Conservation (phyloP, 352 stramenopile genomes). For the Phytophthora constricta region DNA sequence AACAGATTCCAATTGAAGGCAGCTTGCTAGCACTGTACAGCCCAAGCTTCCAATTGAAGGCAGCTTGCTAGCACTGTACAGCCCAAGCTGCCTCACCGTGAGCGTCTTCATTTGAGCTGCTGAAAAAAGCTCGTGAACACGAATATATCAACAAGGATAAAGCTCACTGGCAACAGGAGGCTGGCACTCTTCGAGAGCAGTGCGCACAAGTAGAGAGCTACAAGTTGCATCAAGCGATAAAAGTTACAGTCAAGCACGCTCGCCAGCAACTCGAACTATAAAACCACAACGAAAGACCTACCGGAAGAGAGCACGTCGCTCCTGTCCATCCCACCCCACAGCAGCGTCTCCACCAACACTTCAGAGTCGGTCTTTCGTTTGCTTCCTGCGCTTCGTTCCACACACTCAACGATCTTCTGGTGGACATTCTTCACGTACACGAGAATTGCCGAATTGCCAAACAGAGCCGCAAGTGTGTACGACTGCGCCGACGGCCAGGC, state of each 20-base stretch:
- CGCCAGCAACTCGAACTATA: not conserved
- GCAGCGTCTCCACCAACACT: not conserved
- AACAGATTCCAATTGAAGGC: constrained; percentile 19
- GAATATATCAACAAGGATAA: constrained; percentile 43
- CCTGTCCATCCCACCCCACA: not conserved
- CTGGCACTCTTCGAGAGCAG: constrained; percentile 58
- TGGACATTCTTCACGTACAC: constrained; percentile 24
- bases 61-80: constrained; percentile 26
- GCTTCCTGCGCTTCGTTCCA: not conserved
- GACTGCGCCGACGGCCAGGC: constrained; percentile 69
- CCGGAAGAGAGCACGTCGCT: constrained; percentile 15
- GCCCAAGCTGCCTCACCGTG: not conserved
- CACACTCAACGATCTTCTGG: not conserved
- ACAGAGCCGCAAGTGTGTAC: constrained; percentile 59
- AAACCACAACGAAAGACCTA: constrained; percentile 1
- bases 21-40: constrained; percentile 27
- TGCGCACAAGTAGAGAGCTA: constrained; percentile 42
- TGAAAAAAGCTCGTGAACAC: constrained; percentile 12
- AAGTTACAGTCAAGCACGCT: not conserved
- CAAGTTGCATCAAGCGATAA: not conserved
- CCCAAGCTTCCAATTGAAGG: constrained; percentile 19
- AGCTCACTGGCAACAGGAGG: constrained; percentile 40
- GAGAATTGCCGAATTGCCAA: constrained; percentile 43
- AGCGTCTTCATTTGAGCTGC: not conserved
- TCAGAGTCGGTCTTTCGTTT: not conserved